Evolutionary conservation across 2,329 filamentous ascomycete genomes (phyloP).

Genomic region (Huntiella savannae): DNA sequence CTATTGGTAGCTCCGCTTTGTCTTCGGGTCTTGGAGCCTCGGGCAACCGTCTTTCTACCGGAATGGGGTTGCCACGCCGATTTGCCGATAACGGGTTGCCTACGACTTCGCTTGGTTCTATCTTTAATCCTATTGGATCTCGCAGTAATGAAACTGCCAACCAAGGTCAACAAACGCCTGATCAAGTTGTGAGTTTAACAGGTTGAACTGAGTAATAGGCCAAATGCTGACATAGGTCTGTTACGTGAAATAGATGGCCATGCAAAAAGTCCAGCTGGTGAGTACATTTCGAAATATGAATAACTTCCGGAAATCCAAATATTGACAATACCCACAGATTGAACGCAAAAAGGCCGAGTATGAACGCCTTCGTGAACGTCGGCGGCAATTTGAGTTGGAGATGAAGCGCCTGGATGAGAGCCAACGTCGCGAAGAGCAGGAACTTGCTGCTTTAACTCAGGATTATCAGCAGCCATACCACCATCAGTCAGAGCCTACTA

Average conservation of each 20-base stretch:
- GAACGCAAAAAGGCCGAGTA: constrained; percentile 90
- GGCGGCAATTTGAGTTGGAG: constrained; percentile 74
- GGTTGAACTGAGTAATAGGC: neutral
- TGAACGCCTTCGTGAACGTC: constrained; percentile 76
- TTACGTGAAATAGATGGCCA: constrained; percentile 4
- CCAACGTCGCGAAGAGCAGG: constrained; percentile 63
- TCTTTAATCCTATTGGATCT: constrained; percentile 5
- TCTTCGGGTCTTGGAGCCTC: neutral
- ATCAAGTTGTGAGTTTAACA: constrained; percentile 1
- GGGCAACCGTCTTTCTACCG: neutral
- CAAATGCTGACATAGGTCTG: too few species aligned
- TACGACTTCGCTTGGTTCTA: neutral
- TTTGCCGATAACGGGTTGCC: constrained; percentile 4
- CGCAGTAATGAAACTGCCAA: constrained; percentile 1
- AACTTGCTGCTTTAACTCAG: constrained; percentile 69
- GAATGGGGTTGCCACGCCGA: constrained; percentile 5
- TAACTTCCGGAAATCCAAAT: constrained; percentile 12
- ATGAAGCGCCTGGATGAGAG: constrained; percentile 79
- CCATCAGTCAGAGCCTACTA: constrained; percentile 86
- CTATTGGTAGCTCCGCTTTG: neutral
- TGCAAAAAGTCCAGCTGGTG: constrained; percentile 14
- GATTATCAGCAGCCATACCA: constrained; percentile 48
- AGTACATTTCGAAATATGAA: constrained; percentile 16
- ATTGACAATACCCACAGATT: constrained; percentile 33
- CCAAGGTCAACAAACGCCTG: neutral